Percentiles rank a stretch among this genome's conserved stretches.
These are phyloP conservation scores for Candida railenensis DNA, from an alignment of 805 yeast species.

Conservation along the genomic window DNA sequence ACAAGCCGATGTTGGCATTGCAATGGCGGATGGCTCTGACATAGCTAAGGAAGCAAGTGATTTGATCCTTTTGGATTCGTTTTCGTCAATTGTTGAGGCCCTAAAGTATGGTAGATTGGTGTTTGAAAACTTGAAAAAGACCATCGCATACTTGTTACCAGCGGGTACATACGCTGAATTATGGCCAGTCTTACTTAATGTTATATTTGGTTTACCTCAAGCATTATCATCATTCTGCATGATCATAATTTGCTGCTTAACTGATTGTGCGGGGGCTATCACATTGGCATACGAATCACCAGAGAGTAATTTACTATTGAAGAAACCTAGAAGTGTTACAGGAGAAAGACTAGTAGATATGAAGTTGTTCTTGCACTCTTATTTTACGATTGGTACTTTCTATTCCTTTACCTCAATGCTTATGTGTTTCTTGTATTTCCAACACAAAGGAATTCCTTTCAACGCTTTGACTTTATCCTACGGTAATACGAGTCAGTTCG, in stretches of 20 bases:
- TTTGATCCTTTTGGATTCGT: constrained; percentile 25
- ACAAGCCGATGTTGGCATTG: constrained; percentile 34
- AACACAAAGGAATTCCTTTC: constrained; percentile 35
- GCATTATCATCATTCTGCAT: constrained; percentile 47
- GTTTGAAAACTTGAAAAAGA: constrained; percentile 48
- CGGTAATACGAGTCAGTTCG: constrained; percentile 26
- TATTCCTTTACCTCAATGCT: constrained; percentile 41
- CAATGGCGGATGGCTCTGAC: constrained; percentile 28
- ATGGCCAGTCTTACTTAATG: constrained; percentile 49
- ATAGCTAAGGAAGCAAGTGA: constrained; percentile 40
- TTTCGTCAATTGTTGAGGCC: constrained; percentile 31
- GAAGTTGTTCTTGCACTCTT: constrained; percentile 41
- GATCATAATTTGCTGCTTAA: constrained; percentile 50
- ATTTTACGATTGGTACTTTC: constrained; percentile 41
- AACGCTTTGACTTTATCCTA: constrained; percentile 33
- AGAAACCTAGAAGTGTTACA: constrained; percentile 41
- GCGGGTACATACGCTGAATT: constrained; percentile 52
- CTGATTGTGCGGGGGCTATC: constrained; percentile 48
- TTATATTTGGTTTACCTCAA: constrained; percentile 51
- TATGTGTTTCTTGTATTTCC: constrained; percentile 37
- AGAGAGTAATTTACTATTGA: constrained; percentile 41
- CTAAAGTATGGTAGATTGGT: constrained; percentile 45
- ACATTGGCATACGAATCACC: constrained; percentile 43
- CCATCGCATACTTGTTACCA: constrained; percentile 48
- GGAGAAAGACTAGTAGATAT: constrained; percentile 41